phyloP scores from a whole-genome alignment of 108 stramenopile species.

The Aurantiochytrium sp. region DNA sequence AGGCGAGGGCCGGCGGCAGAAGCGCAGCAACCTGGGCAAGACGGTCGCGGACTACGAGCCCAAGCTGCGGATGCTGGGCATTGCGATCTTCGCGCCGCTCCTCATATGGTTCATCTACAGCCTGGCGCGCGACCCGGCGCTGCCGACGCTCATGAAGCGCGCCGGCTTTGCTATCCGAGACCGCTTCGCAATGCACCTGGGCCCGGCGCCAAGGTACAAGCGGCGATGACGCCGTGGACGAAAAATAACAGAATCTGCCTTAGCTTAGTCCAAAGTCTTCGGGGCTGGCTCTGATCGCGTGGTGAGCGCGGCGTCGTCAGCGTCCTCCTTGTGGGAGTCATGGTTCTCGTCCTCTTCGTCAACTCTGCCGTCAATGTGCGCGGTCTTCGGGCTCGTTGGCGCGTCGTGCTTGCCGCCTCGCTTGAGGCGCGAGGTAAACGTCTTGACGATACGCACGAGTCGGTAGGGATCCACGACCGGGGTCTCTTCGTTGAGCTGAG shows the following conservation, averaged over 20 bases:
- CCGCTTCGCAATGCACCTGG: background rate
- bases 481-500: background rate
- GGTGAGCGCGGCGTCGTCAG: background rate
- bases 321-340: too few species aligned
- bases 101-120: background rate
- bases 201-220: constrained; percentile 25
- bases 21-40: background rate
- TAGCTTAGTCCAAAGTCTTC: too few species aligned
- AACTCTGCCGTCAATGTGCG: too few species aligned
- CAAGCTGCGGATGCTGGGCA: background rate
- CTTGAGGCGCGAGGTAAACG: background rate
- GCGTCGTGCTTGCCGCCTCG: too few species aligned
- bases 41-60: background rate
- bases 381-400: too few species aligned
- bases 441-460: background rate
- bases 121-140: background rate
- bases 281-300: background rate
- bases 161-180: background rate
- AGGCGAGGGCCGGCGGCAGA: background rate
- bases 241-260: too few species aligned
- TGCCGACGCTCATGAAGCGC: background rate
- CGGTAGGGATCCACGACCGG: background rate
- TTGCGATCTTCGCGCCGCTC: background rate
- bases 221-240: background rate
- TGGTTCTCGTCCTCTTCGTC: too few species aligned